phyloP scores from a whole-genome alignment of 179 eudicot species.

The Silene vulgaris region DNA sequence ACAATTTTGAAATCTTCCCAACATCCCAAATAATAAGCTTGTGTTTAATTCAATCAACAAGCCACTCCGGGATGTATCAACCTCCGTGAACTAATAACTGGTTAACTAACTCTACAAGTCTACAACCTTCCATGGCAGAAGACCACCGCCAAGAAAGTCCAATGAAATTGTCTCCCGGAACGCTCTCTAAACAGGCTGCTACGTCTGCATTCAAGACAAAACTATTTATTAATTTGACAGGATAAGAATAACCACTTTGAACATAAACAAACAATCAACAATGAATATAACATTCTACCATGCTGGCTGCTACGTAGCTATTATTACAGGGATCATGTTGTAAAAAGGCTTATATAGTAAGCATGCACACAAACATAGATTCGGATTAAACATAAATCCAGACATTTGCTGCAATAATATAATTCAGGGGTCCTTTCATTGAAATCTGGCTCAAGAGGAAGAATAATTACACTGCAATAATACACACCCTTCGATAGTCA shows the following conservation, averaged over 20 bases:
- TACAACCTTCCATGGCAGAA: constrained; percentile 15
- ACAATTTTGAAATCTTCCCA: constrained; percentile 7
- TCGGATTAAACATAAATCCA: neutral
- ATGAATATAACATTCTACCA: neutral
- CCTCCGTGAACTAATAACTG: constrained; percentile 6
- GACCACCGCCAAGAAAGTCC: constrained; percentile 11
- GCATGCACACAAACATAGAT: neutral
- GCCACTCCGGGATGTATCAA: neutral
- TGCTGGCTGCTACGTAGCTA: no score
- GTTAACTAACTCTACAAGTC: constrained; percentile 13
- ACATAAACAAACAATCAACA: neutral
- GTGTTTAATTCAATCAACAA: neutral
- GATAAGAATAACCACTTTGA: no score
- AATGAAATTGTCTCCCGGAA: constrained; percentile 10
- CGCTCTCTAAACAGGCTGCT: constrained; percentile 14
- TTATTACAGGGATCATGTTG: neutral
- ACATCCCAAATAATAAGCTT: constrained; percentile 1
- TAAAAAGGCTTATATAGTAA: neutral
- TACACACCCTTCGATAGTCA: no score
- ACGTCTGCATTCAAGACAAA: constrained; percentile 23
- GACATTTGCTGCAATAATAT: neutral
- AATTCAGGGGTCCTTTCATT: neutral
- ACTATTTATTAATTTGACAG: neutral
- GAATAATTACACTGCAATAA: neutral
- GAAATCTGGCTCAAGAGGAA: neutral